phyloP scores from a whole-genome alignment of 2,329 filamentous ascomycete genomes.

The Fusarium sp. region DNA sequence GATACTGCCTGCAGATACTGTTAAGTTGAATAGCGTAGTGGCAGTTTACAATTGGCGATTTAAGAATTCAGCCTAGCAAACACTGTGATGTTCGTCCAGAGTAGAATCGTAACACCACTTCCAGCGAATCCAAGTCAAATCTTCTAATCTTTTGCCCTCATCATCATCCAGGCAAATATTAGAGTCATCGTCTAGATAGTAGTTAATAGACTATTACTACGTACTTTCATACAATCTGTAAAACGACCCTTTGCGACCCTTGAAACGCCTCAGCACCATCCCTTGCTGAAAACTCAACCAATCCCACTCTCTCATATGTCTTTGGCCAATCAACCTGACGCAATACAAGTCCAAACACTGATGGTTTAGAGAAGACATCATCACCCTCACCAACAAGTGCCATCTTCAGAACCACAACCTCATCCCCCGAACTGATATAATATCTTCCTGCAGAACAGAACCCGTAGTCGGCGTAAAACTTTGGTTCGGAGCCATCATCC shows the following conservation, averaged over 20 bases:
- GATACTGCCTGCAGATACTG: constrained; percentile 44
- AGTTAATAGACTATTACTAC: background rate
- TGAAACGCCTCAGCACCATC: background rate
- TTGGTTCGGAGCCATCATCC: background rate
- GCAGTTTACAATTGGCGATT: background rate
- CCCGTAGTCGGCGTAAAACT: background rate
- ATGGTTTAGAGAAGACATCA: background rate
- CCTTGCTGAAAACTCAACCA: background rate
- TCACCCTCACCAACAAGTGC: background rate
- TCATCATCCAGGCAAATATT: background rate
- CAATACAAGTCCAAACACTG: background rate
- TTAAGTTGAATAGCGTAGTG: background rate
- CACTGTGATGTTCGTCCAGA: too few relatives aligned
- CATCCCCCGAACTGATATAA: background rate
- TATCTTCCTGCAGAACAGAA: background rate
- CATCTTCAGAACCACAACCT: background rate
- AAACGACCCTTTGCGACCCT: background rate
- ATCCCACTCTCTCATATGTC: background rate
- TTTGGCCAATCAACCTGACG: background rate
- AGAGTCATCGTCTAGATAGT: background rate
- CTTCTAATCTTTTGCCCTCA: background rate
- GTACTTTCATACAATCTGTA: background rate
- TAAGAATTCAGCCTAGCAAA: too few relatives aligned
- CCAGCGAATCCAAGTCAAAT: background rate
- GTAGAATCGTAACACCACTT: too few relatives aligned